phyloP scores from a whole-genome alignment of 2,329 filamentous ascomycete species.

The Shiraia sp. region DNA sequence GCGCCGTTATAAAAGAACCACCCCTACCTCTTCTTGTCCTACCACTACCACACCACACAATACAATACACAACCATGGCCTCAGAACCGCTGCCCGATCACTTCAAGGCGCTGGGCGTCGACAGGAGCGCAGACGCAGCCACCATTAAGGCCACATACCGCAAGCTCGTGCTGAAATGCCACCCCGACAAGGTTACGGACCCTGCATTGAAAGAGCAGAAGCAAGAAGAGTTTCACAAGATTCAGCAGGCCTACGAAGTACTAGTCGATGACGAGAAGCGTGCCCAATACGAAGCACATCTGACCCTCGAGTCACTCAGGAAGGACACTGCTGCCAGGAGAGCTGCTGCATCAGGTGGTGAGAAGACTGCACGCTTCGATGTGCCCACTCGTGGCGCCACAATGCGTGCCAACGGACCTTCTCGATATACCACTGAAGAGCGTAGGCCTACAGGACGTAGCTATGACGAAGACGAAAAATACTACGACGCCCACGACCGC shows the following conservation, averaged over 20 bases:
- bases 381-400: slow-evolving; percentile 28
- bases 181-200: slow-evolving; percentile 89
- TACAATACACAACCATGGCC: slow-evolving; percentile 54
- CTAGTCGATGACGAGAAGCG: slow-evolving; percentile 77
- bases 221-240: slow-evolving; percentile 85
- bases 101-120: slow-evolving; percentile 75
- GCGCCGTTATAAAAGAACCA: not conserved
- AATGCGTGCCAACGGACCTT: slow-evolving; percentile 17
- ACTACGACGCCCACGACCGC: slow-evolving; percentile 40
- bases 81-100: slow-evolving; percentile 67
- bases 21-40: not conserved
- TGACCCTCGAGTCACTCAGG: slow-evolving; percentile 67
- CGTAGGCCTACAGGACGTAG: slow-evolving; percentile 26
- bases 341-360: slow-evolving; percentile 24
- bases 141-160: slow-evolving; percentile 80
- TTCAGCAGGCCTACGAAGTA: slow-evolving; percentile 91
- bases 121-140: slow-evolving; percentile 69
- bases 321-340: slow-evolving; percentile 55
- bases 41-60: not conserved
- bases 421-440: slow-evolving; percentile 39
- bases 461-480: slow-evolving; percentile 40
- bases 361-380: slow-evolving; percentile 42
- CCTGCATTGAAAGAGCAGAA: slow-evolving; percentile 75
- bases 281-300: slow-evolving; percentile 75
- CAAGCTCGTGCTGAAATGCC: slow-evolving; percentile 84